Conservation (phyloP, 2,329 filamentous ascomycete genomes). For the Calonectria leucothoes region DNA sequence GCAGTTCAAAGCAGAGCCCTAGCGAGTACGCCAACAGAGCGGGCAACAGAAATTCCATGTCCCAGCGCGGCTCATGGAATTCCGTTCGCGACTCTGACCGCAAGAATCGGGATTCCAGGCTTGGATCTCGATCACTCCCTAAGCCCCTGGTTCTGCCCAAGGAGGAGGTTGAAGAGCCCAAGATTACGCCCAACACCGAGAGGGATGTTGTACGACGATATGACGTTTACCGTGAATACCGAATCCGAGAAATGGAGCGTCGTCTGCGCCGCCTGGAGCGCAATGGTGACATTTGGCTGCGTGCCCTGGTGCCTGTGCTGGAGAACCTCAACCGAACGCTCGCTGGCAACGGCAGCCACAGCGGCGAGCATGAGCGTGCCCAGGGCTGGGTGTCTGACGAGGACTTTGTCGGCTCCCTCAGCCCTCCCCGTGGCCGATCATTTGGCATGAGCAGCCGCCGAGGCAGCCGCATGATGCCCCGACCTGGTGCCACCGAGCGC, state of each 20-base stretch:
- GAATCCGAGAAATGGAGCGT: constrained; percentile 59
- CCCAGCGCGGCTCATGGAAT: constrained; percentile 50
- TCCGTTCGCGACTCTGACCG: constrained; percentile 43
- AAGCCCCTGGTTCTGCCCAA: constrained; percentile 33
- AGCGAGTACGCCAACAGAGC: not conserved
- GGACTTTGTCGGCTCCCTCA: constrained; percentile 30
- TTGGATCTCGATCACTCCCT: constrained; percentile 35
- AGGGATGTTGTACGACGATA: constrained; percentile 52
- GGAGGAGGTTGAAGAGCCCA: constrained; percentile 38
- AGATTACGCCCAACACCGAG: constrained; percentile 37
- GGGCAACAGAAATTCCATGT: constrained; percentile 42
- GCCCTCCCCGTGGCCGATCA: constrained; percentile 20
- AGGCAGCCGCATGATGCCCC: constrained; percentile 35
- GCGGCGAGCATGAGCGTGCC: constrained; percentile 29
- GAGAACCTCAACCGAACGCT: constrained; percentile 56
- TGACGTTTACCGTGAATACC: constrained; percentile 55
- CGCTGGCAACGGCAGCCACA: constrained; percentile 23
- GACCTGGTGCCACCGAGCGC: constrained; percentile 43
- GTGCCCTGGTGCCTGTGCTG: constrained; percentile 57
- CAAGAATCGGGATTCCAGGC: constrained; percentile 34
- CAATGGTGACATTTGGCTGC: constrained; percentile 58
- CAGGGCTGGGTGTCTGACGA: constrained; percentile 49
- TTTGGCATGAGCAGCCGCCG: constrained; percentile 19
- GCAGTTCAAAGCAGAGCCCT: not conserved
- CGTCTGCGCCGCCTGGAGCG: constrained; percentile 59